Percentiles rank a stretch among this genome's conserved stretches.
phyloP scores from a whole-genome alignment of 192 early-diverging fungal species.

The Powellomyces hirtus region DNA sequence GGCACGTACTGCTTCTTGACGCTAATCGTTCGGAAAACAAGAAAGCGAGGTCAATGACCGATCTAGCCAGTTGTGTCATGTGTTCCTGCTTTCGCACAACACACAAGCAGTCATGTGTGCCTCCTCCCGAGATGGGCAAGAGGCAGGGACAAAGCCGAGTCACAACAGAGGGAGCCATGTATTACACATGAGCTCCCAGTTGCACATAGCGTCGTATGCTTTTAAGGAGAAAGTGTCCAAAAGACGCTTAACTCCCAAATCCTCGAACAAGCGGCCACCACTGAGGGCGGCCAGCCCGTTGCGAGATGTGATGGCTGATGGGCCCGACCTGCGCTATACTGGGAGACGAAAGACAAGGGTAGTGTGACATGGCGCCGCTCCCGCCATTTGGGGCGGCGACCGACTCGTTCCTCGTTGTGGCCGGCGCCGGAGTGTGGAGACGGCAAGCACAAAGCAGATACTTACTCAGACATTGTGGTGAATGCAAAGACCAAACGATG shows the following conservation, averaged over 20 bases:
- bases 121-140: not conserved
- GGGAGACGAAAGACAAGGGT: conserved; percentile 4
- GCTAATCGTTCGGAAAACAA: not conserved
- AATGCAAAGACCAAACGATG: not conserved
- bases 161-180: not conserved
- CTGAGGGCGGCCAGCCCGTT: not conserved
- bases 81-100: not conserved
- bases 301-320: conserved; percentile 12
- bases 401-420: not conserved
- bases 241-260: conserved; percentile 1
- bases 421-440: not conserved
- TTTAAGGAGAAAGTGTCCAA: not conserved
- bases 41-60: not conserved
- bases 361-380: not conserved
- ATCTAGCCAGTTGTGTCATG: not conserved
- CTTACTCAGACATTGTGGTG: conserved; percentile 10
- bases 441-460: not conserved
- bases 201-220: conserved; percentile 8
- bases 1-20: conserved; percentile 46
- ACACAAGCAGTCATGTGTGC: not conserved
- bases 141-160: conserved; percentile 2
- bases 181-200: not conserved
- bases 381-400: not conserved
- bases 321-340: conserved; percentile 9
- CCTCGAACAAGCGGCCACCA: not conserved